Conservation (phyloP, 2,329 filamentous ascomycete genomes). For the Pestalotiopsis fici region DNA sequence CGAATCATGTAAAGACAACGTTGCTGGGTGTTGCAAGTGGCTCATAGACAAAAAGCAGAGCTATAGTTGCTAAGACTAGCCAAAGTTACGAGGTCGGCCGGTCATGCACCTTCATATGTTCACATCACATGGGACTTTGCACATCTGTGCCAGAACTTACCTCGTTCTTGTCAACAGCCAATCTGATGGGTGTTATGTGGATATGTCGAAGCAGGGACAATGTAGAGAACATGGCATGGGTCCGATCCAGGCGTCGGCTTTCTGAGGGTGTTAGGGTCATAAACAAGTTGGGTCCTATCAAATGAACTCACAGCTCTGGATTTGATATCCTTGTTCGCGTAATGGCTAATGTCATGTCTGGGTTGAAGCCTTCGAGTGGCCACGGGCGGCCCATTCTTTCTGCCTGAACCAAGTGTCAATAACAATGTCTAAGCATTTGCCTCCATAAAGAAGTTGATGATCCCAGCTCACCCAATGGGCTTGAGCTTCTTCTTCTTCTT, state of each 20-base stretch:
- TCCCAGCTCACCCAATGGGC: slow-evolving; percentile 52
- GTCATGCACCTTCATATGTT: background rate
- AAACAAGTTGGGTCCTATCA: slow-evolving; percentile 30
- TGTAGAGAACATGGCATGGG: background rate
- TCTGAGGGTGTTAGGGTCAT: slow-evolving; percentile 36
- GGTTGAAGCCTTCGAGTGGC: background rate
- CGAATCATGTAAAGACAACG: background rate
- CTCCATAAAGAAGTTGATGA: background rate
- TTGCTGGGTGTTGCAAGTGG: background rate
- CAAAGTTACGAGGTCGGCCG: background rate
- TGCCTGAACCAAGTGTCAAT: background rate
- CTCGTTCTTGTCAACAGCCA: background rate
- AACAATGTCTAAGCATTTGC: background rate
- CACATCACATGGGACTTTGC: background rate
- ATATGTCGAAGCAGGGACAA: background rate
- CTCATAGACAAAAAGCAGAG: background rate
- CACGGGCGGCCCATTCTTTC: slow-evolving; percentile 1
- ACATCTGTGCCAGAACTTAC: background rate
- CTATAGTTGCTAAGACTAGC: background rate
- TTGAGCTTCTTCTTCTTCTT: slow-evolving; percentile 77
- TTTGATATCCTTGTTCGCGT: slow-evolving; percentile 2
- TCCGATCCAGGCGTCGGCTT: slow-evolving; percentile 5
- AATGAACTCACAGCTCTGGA: slow-evolving; percentile 31
- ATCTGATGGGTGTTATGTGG: background rate
- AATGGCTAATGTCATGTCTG: background rate